A percentile compares a stretch with the other conserved stretches of the same genome.
Conservation (phyloP, 2,329 filamentous ascomycete genomes). For the Monilinia fructigena region DNA sequence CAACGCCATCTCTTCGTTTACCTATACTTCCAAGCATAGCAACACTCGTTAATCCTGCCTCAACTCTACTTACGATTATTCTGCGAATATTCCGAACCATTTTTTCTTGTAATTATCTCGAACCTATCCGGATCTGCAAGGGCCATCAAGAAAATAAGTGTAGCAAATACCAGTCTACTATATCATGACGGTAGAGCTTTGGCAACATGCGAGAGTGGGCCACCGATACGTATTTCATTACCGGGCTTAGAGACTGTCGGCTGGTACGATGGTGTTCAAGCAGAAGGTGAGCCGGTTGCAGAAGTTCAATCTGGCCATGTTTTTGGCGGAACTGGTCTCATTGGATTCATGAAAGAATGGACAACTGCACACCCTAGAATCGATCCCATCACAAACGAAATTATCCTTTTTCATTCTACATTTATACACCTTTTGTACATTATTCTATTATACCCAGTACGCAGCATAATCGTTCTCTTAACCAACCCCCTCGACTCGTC, state of each 20-base stretch:
- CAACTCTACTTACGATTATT: conserved; percentile 50
- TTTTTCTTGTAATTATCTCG: conserved; percentile 55
- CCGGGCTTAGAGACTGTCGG: conserved; percentile 66
- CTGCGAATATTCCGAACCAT: conserved; percentile 56
- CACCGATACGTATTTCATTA: conserved; percentile 63
- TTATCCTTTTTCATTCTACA: conserved; percentile 66
- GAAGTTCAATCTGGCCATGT: conserved; percentile 46
- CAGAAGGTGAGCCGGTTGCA: conserved; percentile 50
- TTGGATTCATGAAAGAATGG: conserved; percentile 68
- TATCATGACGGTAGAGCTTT: conserved; percentile 68
- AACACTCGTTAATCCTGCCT: conserved; percentile 60
- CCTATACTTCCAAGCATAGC: conserved; percentile 68
- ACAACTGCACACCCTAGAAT: conserved; percentile 69
- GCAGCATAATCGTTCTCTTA: conserved; percentile 35
- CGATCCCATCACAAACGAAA: conserved; percentile 61
- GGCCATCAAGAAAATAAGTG: conserved; percentile 65
- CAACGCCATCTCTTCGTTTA: conserved; percentile 47
- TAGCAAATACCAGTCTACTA: conserved; percentile 65
- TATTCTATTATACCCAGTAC: conserved; percentile 58
- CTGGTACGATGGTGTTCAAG: conserved; percentile 62
- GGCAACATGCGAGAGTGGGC: conserved; percentile 70
- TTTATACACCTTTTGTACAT: conserved; percentile 64
- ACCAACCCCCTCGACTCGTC: conserved; percentile 40
- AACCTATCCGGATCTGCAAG: conserved; percentile 55
- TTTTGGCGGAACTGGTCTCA: conserved; percentile 55